Percentiles rank a stretch among this genome's conserved stretches.
phyloP scores from a whole-genome alignment of 169 alveolate genomes.

The Plasmodium vinckei region DNA sequence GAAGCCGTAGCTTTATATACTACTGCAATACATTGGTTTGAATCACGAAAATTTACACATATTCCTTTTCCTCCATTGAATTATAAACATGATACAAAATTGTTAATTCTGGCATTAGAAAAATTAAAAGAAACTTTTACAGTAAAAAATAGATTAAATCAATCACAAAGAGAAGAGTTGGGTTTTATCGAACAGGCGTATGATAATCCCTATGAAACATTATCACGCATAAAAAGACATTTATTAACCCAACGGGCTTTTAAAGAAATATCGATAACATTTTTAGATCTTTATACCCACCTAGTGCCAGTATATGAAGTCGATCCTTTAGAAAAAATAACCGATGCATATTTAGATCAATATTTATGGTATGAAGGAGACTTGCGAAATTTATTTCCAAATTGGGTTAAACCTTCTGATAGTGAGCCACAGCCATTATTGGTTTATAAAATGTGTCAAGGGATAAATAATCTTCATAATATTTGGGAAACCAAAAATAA shows the following conservation, averaged over 20 bases:
- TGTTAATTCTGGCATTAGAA: slow-evolving; percentile 98
- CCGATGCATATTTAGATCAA: slow-evolving; percentile 99
- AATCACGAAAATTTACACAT: slow-evolving; percentile 97
- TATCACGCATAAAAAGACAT: slow-evolving; percentile 99
- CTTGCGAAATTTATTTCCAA: slow-evolving; percentile 98
- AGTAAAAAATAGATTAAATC: slow-evolving; percentile 96
- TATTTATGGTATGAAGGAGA: slow-evolving; percentile 99
- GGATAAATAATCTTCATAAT: slow-evolving; percentile 98
- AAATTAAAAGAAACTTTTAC: slow-evolving; percentile 98
- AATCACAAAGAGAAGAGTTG: slow-evolving; percentile 99
- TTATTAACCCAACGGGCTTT: slow-evolving; percentile 98
- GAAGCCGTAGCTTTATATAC: slow-evolving; percentile 99
- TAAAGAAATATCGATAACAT: slow-evolving; percentile 98
- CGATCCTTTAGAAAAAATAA: slow-evolving; percentile 99
- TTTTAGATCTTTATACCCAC: slow-evolving; percentile 98
- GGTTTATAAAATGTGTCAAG: slow-evolving; percentile 99
- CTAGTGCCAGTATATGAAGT: slow-evolving; percentile 99
- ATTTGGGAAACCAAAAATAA: slow-evolving; percentile 98
- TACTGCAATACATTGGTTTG: slow-evolving; percentile 99
- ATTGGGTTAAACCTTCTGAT: slow-evolving; percentile 99
- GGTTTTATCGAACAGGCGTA: slow-evolving; percentile 99
- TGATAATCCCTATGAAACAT: slow-evolving; percentile 99
- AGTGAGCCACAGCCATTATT: slow-evolving; percentile 99
- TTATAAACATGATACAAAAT: slow-evolving; percentile 99
- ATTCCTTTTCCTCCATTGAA: slow-evolving; percentile 99